Evolutionary conservation across 441 rosid species (phyloP), one percentile per base, ranked within the genome.

Genomic region (Corymbia citriodora): DNA sequence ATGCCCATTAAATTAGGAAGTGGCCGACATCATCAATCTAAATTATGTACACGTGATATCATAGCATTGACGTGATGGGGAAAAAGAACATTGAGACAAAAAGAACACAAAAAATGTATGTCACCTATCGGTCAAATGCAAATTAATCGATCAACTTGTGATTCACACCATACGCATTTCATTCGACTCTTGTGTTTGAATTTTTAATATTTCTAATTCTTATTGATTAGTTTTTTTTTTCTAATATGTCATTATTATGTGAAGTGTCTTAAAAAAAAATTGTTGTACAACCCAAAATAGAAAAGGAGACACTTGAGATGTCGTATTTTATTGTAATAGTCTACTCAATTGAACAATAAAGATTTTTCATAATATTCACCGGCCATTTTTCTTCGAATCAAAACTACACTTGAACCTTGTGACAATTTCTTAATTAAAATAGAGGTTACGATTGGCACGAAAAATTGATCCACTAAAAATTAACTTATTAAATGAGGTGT

Each of bases 321-420:
- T 16, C 10, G 16, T n/a, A n/a, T 7, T n/a, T 31, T 68, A 31
- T 31, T 16, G 4, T 68, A 16, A 4, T 68, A 4, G 23, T 31
- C 40, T 31, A 31, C 18, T 63, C 72, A 13, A 63, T 63, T 63
- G 4, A 63, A 29, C 72, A 13, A 63, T 29, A 63, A 63, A 29
- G 72, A 29, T 63, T 63, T 94, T 92, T 96, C 98, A 48, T 95
- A 96, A 9, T 2, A n/a, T n/a, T 4, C 40, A 65, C 9, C 21
- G 10, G 8, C 31, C 10, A 16, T 18, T 29, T 63, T 29, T 63
- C 9, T 63, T 63, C 33, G 70, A 23, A 4, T 63, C 9, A 63
- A 29, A 14, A 13, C 29, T 12, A 63, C 33, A 16, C 31, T 29
- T 8, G 33, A 63, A 63, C 70, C 17, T 16, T 4, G 29, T 63